Conservation (phyloP, 139 green algal species). For the Micractinium conductrix region DNA sequence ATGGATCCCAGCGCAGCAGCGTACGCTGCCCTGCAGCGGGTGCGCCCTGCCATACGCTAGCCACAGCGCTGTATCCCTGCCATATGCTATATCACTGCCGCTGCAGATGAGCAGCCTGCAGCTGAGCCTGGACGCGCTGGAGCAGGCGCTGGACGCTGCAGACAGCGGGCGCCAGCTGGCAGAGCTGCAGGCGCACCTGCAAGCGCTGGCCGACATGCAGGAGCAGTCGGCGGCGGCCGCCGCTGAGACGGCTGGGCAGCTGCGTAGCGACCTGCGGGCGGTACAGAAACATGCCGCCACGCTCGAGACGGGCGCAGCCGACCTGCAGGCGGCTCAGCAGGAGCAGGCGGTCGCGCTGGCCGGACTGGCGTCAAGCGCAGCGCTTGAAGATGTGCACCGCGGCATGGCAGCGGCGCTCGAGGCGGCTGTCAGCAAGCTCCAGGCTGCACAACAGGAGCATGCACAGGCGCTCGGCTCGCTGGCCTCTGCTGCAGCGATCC, state of each 20-base stretch:
- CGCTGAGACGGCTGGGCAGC: too few species aligned
- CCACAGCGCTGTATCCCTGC: too few species aligned
- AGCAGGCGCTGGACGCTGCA: slow-evolving; percentile 4
- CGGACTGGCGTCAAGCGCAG: neutral
- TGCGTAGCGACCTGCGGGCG: too few species aligned
- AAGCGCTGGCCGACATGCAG: neutral
- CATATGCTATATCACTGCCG: too few species aligned
- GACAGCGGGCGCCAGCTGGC: slow-evolving; percentile 9
- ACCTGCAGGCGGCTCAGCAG: neutral
- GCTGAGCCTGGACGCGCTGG: slow-evolving; percentile 19
- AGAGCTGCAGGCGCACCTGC: neutral
- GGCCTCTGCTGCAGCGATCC: neutral
- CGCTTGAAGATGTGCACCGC: neutral
- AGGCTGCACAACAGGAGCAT: neutral
- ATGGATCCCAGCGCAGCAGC: too few species aligned
- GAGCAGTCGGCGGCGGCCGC: neutral
- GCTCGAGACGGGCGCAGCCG: too few species aligned
- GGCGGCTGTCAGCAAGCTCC: neutral
- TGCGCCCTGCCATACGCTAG: too few species aligned
- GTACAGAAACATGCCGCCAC: too few species aligned
- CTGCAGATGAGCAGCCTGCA: slow-evolving; percentile 25
- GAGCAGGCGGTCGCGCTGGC: neutral
- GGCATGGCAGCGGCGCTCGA: neutral
- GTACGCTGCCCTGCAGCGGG: too few species aligned
- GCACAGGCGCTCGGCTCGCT: neutral